These are phyloP conservation scores for Mycena vitilis DNA, from an alignment of 768 basidiomycete species.

Conservation along the genomic window DNA sequence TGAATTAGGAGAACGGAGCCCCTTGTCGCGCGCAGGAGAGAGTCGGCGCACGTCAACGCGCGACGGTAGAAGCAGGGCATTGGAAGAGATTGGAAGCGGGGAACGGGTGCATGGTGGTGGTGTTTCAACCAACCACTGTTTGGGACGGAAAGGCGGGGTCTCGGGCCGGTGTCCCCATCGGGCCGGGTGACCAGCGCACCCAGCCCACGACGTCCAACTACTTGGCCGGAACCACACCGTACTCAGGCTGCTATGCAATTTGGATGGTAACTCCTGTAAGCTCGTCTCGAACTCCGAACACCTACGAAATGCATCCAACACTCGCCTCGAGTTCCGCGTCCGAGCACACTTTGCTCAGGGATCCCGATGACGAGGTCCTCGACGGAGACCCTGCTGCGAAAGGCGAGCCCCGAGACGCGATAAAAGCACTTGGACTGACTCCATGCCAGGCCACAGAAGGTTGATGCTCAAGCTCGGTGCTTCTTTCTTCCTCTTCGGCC, in stretches of 20 bases:
- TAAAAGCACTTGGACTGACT: neutral
- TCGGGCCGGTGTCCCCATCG: no score
- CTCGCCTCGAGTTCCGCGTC: neutral
- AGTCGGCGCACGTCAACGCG: no score
- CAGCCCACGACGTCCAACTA: neutral
- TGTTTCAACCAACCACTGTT: no score
- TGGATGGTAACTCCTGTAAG: slow-evolving; percentile 32
- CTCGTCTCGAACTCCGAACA: slow-evolving; percentile 11
- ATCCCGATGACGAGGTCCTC: slow-evolving; percentile 25
- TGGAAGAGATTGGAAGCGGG: no score
- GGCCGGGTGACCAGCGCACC: no score
- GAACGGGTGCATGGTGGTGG: no score
- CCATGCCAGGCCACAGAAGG: slow-evolving; percentile 40
- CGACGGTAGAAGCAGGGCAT: no score
- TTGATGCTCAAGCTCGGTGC: slow-evolving; percentile 54
- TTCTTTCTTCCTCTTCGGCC: slow-evolving; percentile 92
- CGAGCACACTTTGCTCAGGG: slow-evolving; percentile 30
- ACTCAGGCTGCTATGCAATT: slow-evolving; percentile 13
- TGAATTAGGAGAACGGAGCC: no score
- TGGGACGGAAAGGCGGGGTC: no score
- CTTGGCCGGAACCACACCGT: no score
- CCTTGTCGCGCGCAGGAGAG: no score
- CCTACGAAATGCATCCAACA: slow-evolving; percentile 33
- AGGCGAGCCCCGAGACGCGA: slow-evolving; percentile 1
- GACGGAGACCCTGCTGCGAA: slow-evolving; percentile 15